phyloP scores from a whole-genome alignment of 768 basidiomycete genomes.

The Leccinum fibrillosum region DNA sequence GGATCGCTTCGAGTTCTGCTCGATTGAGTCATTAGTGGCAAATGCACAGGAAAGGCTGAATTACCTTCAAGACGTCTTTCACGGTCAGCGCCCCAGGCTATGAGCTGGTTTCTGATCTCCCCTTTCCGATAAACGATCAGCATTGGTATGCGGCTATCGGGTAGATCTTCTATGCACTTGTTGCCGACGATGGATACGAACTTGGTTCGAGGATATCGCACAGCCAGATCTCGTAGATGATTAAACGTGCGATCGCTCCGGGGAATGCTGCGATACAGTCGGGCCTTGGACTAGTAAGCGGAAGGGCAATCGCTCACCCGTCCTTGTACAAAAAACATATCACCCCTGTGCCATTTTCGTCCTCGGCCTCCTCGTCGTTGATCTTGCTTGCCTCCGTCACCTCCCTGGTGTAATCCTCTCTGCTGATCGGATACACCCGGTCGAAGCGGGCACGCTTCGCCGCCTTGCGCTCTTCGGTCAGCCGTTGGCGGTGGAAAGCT shows the following conservation, averaged over 20 bases:
- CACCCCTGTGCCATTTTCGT: constrained; percentile 81
- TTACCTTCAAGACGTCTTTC: constrained; percentile 77
- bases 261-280: constrained; percentile 54
- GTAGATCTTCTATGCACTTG: constrained; percentile 95
- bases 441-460: constrained; percentile 73
- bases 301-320: constrained; percentile 52
- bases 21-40: neutral
- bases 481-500: constrained; percentile 57
- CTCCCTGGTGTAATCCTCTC: constrained; percentile 93
- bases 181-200: constrained; percentile 94
- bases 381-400: constrained; percentile 89
- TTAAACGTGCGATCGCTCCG: constrained; percentile 73
- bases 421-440: constrained; percentile 78
- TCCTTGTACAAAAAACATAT: constrained; percentile 96
- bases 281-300: neutral
- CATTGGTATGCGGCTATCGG: constrained; percentile 88
- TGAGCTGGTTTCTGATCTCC: constrained; percentile 82
- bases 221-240: constrained; percentile 70
- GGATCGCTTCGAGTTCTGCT: constrained; percentile 67
- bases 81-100: constrained; percentile 79
- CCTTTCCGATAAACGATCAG: constrained; percentile 90
- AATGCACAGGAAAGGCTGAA: constrained; percentile 6
- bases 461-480: constrained; percentile 58
- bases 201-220: constrained; percentile 86
- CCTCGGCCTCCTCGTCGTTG: constrained; percentile 60